Evolutionary conservation across 1,139 yeast genomes (phyloP).

Genomic region (Wickerhamiella pararugosa): DNA sequence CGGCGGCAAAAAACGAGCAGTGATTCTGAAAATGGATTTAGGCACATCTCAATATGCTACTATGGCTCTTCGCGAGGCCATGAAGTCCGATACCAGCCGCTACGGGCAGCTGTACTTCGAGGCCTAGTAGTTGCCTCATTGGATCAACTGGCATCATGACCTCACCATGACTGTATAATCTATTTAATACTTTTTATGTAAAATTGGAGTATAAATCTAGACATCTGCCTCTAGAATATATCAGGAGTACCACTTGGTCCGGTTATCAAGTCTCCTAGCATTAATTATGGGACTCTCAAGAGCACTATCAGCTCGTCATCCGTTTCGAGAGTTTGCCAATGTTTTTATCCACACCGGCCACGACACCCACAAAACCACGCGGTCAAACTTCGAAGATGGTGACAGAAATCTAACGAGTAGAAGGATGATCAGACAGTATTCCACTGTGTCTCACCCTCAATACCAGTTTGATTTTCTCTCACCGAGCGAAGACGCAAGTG

Average conservation of each 20-base stretch:
- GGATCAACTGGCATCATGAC: not conserved
- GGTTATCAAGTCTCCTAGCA: not conserved
- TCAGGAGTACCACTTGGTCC: not conserved
- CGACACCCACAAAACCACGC: too few relatives aligned
- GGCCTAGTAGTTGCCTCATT: not conserved
- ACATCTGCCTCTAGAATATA: not conserved
- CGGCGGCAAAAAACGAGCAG: conserved; percentile 44
- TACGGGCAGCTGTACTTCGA: conserved; percentile 31
- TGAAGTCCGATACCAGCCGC: conserved; percentile 70
- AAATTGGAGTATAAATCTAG: not conserved
- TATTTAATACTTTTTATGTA: not conserved
- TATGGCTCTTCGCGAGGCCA: conserved; percentile 87
- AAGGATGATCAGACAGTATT: too few relatives aligned
- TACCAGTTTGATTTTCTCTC: too few relatives aligned
- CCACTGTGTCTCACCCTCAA: too few relatives aligned
- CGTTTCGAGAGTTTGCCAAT: too few relatives aligned
- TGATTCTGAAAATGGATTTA: conserved; percentile 59
- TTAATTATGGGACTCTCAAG: not conserved
- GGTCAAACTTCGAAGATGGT: too few relatives aligned
- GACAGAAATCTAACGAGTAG: too few relatives aligned
- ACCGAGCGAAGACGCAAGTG: too few relatives aligned
- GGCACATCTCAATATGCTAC: conserved; percentile 92
- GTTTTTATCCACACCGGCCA: too few relatives aligned
- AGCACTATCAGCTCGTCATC: too few relatives aligned
- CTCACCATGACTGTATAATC: not conserved